Evolutionary conservation across 2,329 filamentous ascomycete genomes (phyloP), one percentile per base, ranked within the genome.

Genomic region (Aspergillus terreus): DNA sequence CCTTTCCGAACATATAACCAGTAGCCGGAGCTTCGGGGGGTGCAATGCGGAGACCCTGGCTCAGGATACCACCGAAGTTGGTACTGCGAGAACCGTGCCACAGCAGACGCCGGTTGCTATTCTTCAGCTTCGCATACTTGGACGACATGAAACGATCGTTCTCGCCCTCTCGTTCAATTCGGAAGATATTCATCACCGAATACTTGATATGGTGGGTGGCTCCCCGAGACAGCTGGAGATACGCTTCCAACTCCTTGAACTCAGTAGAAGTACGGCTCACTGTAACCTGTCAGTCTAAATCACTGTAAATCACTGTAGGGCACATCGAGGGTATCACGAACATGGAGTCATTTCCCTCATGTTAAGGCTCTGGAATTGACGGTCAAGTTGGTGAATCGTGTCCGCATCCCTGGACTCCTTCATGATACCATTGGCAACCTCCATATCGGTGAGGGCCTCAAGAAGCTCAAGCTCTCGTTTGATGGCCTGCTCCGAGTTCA

Each of bases 1-100:
- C 90, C 70, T 95, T 95, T 51, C 87, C 90, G 59, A 95, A 95
- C 87, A 92, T 92, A 74, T 92, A 91, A 1, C 89, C 89, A 4
- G 78, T 81, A 0, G 84, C 84, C 0, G 90, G 91, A 0, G 90
- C 90, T 68, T 95, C 75, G 1, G 74, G 74, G 0, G 91, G 91
- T 6, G 91, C 91, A 58, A 95, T 95, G n/a, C 90, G 87, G 6
- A 96, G 80, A 58, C 91, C 91, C 69, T 95, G 89, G 51, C 84
- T 87, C 40, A 95, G 81, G 53, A 96, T 96, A 64, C 90, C 91
- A 63, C 87, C 90, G 58, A 86, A 95, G 68, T 95, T 95, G 47
- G 88, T 94, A 30, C 79, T 81, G 32, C 90, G 84, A 14, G 88
- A 92, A 14, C 91, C 90, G 66, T 95, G 91, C 91, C 91, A 96